phyloP scores from a whole-genome alignment of 352 stramenopile species.

The Globisporangium orthogonon region DNA sequence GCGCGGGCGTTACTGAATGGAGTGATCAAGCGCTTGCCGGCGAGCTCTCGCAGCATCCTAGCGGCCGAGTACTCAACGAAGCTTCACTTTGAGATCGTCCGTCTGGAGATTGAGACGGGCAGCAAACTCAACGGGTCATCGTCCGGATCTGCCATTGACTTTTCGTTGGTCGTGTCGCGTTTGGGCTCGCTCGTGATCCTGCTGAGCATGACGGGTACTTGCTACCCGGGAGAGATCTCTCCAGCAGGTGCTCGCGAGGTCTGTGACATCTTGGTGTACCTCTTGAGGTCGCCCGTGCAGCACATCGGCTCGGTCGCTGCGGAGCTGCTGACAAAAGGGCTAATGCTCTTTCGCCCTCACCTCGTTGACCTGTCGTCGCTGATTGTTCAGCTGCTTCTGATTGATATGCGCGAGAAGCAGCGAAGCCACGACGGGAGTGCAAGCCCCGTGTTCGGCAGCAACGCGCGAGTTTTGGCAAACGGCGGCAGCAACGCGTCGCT shows the following conservation, averaged over 20 bases:
- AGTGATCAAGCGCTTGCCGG: slow-evolving; percentile 65
- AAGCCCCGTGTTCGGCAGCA: slow-evolving; percentile 35
- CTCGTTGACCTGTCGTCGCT: slow-evolving; percentile 75
- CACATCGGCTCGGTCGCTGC: slow-evolving; percentile 62
- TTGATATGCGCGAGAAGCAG: slow-evolving; percentile 72
- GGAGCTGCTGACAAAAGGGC: slow-evolving; percentile 71
- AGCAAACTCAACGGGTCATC: slow-evolving; percentile 26
- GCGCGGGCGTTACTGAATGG: slow-evolving; percentile 63
- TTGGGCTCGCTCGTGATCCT: slow-evolving; percentile 72
- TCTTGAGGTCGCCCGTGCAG: slow-evolving; percentile 47
- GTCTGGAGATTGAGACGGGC: slow-evolving; percentile 59
- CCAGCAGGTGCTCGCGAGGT: slow-evolving; percentile 69
- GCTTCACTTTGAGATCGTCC: slow-evolving; percentile 72
- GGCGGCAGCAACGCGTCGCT: slow-evolving; percentile 66
- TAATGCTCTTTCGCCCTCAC: slow-evolving; percentile 81
- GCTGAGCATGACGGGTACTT: slow-evolving; percentile 84
- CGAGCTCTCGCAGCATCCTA: slow-evolving; percentile 30
- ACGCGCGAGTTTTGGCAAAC: slow-evolving; percentile 35
- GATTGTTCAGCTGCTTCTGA: slow-evolving; percentile 62
- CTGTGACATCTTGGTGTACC: slow-evolving; percentile 66
- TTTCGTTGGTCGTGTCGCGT: slow-evolving; percentile 42
- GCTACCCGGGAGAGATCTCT: slow-evolving; percentile 77
- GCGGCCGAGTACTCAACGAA: slow-evolving; percentile 76
- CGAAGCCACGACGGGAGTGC: slow-evolving; percentile 22
- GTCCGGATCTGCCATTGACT: slow-evolving; percentile 13